Percentiles rank a stretch among this genome's conserved stretches.
phyloP scores from a whole-genome alignment of 2,329 filamentous ascomycete species.

The Fusarium sambucinum region DNA sequence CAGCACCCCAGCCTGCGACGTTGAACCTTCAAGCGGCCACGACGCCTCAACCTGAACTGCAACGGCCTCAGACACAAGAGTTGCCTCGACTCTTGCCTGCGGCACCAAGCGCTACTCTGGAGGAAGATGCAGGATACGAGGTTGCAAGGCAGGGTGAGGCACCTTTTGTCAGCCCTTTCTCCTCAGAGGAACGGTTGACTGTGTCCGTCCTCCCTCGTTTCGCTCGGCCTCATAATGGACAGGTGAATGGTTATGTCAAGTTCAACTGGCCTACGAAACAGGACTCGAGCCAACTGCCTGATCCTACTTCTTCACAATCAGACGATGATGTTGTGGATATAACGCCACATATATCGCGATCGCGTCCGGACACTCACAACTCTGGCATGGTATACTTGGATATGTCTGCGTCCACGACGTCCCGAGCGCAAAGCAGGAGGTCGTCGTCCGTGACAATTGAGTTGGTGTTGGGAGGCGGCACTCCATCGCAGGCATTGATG shows the following conservation, averaged over 20 bases:
- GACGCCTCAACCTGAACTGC: conserved; percentile 18
- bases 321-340: conserved; percentile 37
- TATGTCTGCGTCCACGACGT: conserved; percentile 14
- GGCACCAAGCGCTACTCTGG: conserved; percentile 12
- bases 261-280: conserved; percentile 52
- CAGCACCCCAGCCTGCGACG: conserved; percentile 43
- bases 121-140: conserved; percentile 17
- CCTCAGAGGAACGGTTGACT: conserved; percentile 50
- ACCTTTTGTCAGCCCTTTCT: conserved; percentile 51
- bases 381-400: conserved; percentile 20
- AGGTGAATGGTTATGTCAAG: conserved; percentile 56
- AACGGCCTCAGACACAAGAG: conserved; percentile 21
- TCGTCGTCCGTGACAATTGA: conserved; percentile 27
- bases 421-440: conserved; percentile 3
- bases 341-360: conserved; percentile 19
- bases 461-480: conserved; percentile 8
- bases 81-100: conserved; percentile 38
- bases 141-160: conserved; percentile 17
- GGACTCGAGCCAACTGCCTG: conserved; percentile 29
- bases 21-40: conserved; percentile 34
- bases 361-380: conserved; percentile 11
- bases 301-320: conserved; percentile 11
- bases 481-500: conserved; percentile 19
- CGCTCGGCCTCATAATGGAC: conserved; percentile 50
- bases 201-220: conserved; percentile 43